phyloP scores from a whole-genome alignment of 345 rosid species.

The Dovyalis caffra region DNA sequence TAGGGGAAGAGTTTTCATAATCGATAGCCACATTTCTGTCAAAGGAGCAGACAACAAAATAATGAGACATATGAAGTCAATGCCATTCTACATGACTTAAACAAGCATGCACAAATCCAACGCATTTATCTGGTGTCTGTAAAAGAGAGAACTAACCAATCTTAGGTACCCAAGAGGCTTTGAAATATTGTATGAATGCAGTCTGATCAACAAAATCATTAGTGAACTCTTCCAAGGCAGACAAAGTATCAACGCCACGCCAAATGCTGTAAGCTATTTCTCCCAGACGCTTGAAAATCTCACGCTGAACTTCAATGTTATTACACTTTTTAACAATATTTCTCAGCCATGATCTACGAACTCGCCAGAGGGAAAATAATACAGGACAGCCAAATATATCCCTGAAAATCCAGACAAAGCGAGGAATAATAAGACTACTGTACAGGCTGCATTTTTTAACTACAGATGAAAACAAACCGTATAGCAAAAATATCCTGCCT shows the following conservation, averaged over 20 bases:
- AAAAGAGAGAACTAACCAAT: conserved; percentile 54
- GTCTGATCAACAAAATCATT: conserved; percentile 83
- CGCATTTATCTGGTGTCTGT: neutral
- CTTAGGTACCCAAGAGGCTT: conserved; percentile 84
- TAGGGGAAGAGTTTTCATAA: conserved; percentile 74
- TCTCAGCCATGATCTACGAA: conserved; percentile 92
- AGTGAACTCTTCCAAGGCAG: conserved; percentile 57
- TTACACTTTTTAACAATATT: conserved; percentile 73
- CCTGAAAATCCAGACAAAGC: conserved; percentile 44
- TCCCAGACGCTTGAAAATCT: conserved; percentile 77
- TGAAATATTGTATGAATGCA: conserved; percentile 72
- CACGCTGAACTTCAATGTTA: conserved; percentile 65
- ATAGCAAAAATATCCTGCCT: conserved; percentile 39
- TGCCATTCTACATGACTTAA: neutral
- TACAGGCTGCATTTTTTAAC: neutral
- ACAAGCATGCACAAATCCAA: neutral
- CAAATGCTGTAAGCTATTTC: conserved; percentile 63
- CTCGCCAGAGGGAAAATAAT: conserved; percentile 83
- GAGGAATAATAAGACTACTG: conserved; percentile 14
- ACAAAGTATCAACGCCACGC: conserved; percentile 52
- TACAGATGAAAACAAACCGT: conserved; percentile 1
- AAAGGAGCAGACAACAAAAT: neutral
- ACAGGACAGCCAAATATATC: conserved; percentile 76
- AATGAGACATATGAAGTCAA: neutral
- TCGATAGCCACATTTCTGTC: conserved; percentile 93